These are phyloP conservation scores for Apiotrichum mycotoxinovorans DNA, from an alignment of 1,284 basidiomycete species.

Conservation along the genomic window DNA sequence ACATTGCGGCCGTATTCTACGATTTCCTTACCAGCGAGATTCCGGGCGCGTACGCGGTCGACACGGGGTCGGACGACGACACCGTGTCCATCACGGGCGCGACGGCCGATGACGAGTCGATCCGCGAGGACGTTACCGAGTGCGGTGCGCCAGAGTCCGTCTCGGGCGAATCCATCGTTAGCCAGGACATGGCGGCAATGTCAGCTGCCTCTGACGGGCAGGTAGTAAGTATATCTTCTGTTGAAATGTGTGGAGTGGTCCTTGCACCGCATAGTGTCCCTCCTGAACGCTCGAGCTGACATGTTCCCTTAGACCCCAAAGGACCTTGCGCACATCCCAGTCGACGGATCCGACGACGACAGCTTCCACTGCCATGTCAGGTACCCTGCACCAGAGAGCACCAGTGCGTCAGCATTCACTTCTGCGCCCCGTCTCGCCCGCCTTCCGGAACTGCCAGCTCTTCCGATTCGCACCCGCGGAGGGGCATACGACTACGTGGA, in stretches of 20 bases:
- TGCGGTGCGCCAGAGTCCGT: not conserved
- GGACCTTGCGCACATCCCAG: not conserved
- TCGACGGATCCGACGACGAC: not conserved
- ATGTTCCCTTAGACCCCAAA: not conserved
- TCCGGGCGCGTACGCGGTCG: slow-evolving; percentile 11
- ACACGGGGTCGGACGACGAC: not conserved
- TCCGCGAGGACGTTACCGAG: not conserved
- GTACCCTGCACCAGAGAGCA: not conserved
- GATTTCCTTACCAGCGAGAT: slow-evolving; percentile 23
- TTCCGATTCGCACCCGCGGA: slow-evolving; percentile 24
- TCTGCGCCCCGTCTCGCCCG: not conserved
- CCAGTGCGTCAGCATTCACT: not conserved
- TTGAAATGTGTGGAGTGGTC: too few relatives aligned
- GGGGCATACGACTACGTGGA: slow-evolving; percentile 33
- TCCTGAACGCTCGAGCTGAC: too few relatives aligned
- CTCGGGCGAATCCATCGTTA: not conserved
- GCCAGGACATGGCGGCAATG: not conserved
- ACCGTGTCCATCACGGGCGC: not conserved
- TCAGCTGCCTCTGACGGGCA: too few relatives aligned
- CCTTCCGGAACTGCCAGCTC: not conserved
- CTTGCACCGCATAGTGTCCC: too few relatives aligned
- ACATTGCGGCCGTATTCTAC: slow-evolving; percentile 39
- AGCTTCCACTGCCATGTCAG: not conserved
- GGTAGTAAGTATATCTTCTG: too few relatives aligned
- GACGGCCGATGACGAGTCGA: slow-evolving; percentile 8